These are phyloP conservation scores for Elsinoe perseae DNA, from an alignment of 2,329 filamentous ascomycete species.

Conservation along the genomic window DNA sequence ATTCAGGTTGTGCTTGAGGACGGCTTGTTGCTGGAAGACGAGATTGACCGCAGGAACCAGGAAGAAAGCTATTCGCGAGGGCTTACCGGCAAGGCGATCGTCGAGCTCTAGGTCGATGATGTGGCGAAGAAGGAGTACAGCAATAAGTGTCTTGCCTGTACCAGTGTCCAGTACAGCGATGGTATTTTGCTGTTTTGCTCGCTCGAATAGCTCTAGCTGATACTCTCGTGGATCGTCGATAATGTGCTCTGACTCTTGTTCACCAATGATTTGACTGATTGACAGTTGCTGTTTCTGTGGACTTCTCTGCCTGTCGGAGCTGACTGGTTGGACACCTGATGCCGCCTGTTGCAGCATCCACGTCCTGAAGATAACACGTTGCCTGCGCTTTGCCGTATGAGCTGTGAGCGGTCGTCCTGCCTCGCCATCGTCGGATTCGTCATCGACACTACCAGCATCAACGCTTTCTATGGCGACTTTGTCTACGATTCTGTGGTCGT, in stretches of 20 bases:
- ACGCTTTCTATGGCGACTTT: background rate
- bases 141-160: conserved; percentile 93
- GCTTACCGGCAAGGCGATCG: conserved; percentile 52
- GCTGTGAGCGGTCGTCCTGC: background rate
- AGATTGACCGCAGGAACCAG: conserved; percentile 79
- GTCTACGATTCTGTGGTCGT: background rate
- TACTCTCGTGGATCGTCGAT: conserved; percentile 80
- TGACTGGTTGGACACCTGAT: conserved; percentile 34
- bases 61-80: conserved; percentile 70
- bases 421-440: conserved; percentile 22
- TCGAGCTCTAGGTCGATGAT: conserved; percentile 70
- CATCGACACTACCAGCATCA: background rate
- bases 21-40: conserved; percentile 80
- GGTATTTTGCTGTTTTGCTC: conserved; percentile 73
- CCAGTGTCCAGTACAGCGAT: conserved; percentile 95
- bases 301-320: conserved; percentile 30
- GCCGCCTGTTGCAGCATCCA: conserved; percentile 40
- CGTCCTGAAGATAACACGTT: conserved; percentile 36
- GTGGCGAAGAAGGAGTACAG: conserved; percentile 72
- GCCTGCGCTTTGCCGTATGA: conserved; percentile 24
- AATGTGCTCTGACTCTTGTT: conserved; percentile 48
- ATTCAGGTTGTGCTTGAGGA: conserved; percentile 73
- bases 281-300: conserved; percentile 43
- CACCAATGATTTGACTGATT: conserved; percentile 46
- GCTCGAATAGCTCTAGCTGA: conserved; percentile 83